Conservation (phyloP, 495 filamentous ascomycete genomes). For the Neurospora africana region DNA sequence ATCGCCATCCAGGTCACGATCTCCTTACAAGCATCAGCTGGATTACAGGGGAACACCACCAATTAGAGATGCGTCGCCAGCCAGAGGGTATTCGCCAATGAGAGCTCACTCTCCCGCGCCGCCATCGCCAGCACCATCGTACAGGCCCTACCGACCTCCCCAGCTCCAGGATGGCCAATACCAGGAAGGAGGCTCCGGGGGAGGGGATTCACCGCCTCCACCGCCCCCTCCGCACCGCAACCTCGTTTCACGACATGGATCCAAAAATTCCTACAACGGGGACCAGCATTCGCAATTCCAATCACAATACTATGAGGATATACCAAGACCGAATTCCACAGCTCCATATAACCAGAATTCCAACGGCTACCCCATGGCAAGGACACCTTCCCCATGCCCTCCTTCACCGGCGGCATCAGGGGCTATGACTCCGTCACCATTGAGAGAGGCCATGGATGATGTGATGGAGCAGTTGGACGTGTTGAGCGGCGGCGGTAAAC, state of each 20-base stretch:
- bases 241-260: conserved; percentile 14
- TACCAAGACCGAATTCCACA: conserved; percentile 17
- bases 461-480: conserved; percentile 93
- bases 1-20: background rate
- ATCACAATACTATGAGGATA: conserved; percentile 12
- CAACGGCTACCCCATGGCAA: conserved; percentile 39
- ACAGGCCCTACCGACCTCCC: conserved; percentile 32
- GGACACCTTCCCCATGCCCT: conserved; percentile 43
- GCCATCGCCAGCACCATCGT: conserved; percentile 33
- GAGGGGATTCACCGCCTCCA: conserved; percentile 39
- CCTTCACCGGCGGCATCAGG: conserved; percentile 49
- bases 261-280: conserved; percentile 12
- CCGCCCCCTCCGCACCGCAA: conserved; percentile 45
- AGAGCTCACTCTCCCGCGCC: background rate
- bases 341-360: conserved; percentile 14
- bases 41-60: conserved; percentile 7
- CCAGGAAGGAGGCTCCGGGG: background rate
- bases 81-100: background rate
- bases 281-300: conserved; percentile 4
- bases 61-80: background rate
- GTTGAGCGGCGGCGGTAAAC: conserved; percentile 56
- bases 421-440: conserved; percentile 78
- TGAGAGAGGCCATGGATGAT: conserved; percentile 93
- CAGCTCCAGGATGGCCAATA: conserved; percentile 12
- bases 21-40: background rate